Percentiles rank a stretch among this genome's conserved stretches.
Evolutionary conservation across 2,329 filamentous ascomycete species (phyloP).

Genomic region (Exophiala mesophila): DNA sequence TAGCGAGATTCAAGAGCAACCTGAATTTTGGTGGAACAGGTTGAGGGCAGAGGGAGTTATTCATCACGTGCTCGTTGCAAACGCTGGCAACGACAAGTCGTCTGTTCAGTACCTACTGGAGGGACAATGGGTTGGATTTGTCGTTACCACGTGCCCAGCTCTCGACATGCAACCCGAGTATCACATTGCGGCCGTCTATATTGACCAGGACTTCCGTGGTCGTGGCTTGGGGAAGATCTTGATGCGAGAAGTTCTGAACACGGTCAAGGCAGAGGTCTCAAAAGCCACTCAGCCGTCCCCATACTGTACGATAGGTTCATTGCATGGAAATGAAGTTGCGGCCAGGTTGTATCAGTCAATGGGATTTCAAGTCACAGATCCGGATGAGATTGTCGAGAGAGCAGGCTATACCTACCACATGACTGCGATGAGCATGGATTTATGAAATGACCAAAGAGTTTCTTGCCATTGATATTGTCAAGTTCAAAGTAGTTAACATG

Average conservation of each 20-base stretch:
- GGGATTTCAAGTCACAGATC: slow-evolving; percentile 17
- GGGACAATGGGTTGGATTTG: slow-evolving; percentile 31
- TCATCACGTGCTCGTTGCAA: slow-evolving; percentile 27
- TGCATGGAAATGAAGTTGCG: slow-evolving; percentile 20
- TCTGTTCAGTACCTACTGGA: slow-evolving; percentile 3
- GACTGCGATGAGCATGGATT: slow-evolving; percentile 10
- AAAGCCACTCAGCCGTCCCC: slow-evolving; percentile 1
- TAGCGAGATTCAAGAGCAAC: slow-evolving; percentile 26
- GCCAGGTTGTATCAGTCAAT: slow-evolving; percentile 18
- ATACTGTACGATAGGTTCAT: slow-evolving; percentile 8
- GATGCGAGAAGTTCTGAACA: slow-evolving; percentile 16
- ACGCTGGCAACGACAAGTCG: not conserved
- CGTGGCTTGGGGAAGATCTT: slow-evolving; percentile 17
- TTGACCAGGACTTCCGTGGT: slow-evolving; percentile 14
- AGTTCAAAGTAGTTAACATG: not conserved
- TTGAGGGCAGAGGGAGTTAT: slow-evolving; percentile 28
- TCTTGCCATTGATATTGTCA: no score
- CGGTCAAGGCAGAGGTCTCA: slow-evolving; percentile 1
- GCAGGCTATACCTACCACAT: slow-evolving; percentile 13
- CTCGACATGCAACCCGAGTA: slow-evolving; percentile 4
- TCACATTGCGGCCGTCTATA: slow-evolving; percentile 16
- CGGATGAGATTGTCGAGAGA: slow-evolving; percentile 13
- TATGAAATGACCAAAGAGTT: no score
- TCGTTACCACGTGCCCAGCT: slow-evolving; percentile 28
- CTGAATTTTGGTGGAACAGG: slow-evolving; percentile 29